A percentile compares a stretch with the other conserved stretches of the same genome.
phyloP scores from a whole-genome alignment of 2,329 filamentous ascomycete species.

The Aspergillus aculeatus region DNA sequence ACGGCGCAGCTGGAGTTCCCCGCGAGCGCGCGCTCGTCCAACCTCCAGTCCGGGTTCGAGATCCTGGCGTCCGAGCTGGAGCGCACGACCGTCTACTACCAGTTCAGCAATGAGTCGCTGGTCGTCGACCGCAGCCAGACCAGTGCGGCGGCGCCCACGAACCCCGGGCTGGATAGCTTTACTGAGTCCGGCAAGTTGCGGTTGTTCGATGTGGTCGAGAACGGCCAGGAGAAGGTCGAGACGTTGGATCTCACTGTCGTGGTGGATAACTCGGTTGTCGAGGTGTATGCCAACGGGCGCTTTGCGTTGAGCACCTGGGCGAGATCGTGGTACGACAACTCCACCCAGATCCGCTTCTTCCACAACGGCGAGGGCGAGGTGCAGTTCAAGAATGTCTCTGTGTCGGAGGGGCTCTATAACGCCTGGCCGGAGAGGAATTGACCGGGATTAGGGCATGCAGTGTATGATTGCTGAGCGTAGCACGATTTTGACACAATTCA shows the following conservation, averaged over 20 bases:
- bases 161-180: conserved; percentile 10
- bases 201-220: conserved; percentile 15
- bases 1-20: conserved; percentile 13
- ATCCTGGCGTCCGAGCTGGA: conserved; percentile 16
- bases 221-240: conserved; percentile 10
- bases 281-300: conserved; percentile 22
- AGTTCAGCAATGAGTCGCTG: conserved; percentile 23
- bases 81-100: conserved; percentile 19
- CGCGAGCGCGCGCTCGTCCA: conserved; percentile 3
- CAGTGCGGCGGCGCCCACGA: conserved; percentile 16
- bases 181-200: conserved; percentile 16
- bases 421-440: conserved; percentile 16
- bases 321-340: conserved; percentile 22
- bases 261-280: conserved; percentile 19
- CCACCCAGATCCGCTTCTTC: conserved; percentile 20
- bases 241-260: conserved; percentile 20
- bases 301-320: conserved; percentile 22
- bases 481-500: no score
- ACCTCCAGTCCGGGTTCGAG: conserved; percentile 16
- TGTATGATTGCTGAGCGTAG: neutral
- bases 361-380: conserved; percentile 18
- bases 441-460: neutral
- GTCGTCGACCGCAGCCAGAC: conserved; percentile 20
- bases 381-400: conserved; percentile 14
- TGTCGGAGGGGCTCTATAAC: conserved; percentile 21